phyloP scores from a whole-genome alignment of 2,329 filamentous ascomycete genomes.

The Venturia pyrina region DNA sequence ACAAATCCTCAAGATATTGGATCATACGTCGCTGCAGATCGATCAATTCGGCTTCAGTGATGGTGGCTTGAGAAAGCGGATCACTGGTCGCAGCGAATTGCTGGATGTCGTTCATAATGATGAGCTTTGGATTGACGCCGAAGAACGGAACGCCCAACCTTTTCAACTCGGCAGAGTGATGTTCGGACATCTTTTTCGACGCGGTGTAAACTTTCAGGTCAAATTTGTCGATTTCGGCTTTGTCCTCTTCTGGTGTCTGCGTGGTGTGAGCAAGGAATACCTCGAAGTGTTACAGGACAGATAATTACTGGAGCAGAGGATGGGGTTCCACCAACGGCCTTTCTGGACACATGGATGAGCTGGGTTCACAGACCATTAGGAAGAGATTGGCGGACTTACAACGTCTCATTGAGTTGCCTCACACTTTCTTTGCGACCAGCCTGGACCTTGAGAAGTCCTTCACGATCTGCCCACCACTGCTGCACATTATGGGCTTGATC shows the following conservation, averaged over 20 bases:
- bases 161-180: slow-evolving; percentile 46
- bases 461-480: slow-evolving; percentile 47
- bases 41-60: slow-evolving; percentile 22
- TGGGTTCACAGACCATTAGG: neutral
- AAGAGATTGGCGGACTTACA: slow-evolving; percentile 32
- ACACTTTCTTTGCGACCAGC: slow-evolving; percentile 42
- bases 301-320: slow-evolving; percentile 6
- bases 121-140: slow-evolving; percentile 36
- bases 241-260: slow-evolving; percentile 37
- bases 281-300: slow-evolving; percentile 10
- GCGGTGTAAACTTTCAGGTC: slow-evolving; percentile 54
- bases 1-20: slow-evolving; percentile 22
- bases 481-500: slow-evolving; percentile 53
- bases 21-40: slow-evolving; percentile 27
- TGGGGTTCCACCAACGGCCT: slow-evolving; percentile 17
- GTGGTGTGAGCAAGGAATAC: neutral
- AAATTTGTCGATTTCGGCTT: slow-evolving; percentile 47
- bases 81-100: slow-evolving; percentile 11
- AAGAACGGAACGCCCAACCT: slow-evolving; percentile 53
- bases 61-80: slow-evolving; percentile 19
- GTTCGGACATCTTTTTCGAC: slow-evolving; percentile 48
- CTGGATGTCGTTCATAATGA: slow-evolving; percentile 24
- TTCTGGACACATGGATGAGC: slow-evolving; percentile 10
- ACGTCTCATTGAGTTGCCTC: slow-evolving; percentile 42
- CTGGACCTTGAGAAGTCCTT: slow-evolving; percentile 43